phyloP scores from a whole-genome alignment of 176 grass and related monocot species.

The Aegilops sharonensis region DNA sequence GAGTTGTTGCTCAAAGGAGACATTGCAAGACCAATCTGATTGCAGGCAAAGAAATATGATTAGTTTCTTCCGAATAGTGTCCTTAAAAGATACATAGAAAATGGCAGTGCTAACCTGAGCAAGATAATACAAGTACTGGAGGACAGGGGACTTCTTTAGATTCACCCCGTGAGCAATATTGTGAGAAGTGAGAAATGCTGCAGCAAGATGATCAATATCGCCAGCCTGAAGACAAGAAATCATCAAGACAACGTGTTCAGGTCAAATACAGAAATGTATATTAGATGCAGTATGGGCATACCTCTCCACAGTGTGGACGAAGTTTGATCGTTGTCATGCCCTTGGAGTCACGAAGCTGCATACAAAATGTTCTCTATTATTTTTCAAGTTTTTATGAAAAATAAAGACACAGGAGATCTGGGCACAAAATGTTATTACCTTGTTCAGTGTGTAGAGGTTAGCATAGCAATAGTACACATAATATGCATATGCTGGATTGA shows the following conservation, averaged over 20 bases:
- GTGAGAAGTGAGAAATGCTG: constrained; percentile 75
- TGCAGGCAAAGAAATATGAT: constrained; percentile 23
- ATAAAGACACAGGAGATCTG: too few species aligned
- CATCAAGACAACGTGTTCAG: constrained; percentile 17
- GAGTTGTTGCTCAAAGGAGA: constrained; percentile 98
- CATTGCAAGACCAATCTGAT: constrained; percentile 96
- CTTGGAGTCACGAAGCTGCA: constrained; percentile 85
- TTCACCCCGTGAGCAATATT: constrained; percentile 97
- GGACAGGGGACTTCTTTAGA: constrained; percentile 87
- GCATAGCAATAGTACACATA: constrained; percentile 97
- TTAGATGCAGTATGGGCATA: constrained; percentile 17
- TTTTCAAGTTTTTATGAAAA: not conserved
- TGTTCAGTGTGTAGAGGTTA: constrained; percentile 87
- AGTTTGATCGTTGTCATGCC: constrained; percentile 93
- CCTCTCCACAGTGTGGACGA: constrained; percentile 94
- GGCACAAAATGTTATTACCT: constrained; percentile 41
- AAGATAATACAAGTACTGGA: constrained; percentile 93
- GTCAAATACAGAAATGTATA: not conserved
- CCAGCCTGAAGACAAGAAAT: constrained; percentile 71
- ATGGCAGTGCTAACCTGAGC: constrained; percentile 62
- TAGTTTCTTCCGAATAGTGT: constrained; percentile 13
- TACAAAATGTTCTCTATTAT: not conserved
- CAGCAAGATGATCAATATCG: constrained; percentile 86
- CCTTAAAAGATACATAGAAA: not conserved
- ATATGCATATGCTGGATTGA: constrained; percentile 94